Evolutionary conservation across 495 filamentous ascomycete species (phyloP), one percentile per base, ranked within the genome.

Genomic region (Hyaloscypha bicolor): DNA sequence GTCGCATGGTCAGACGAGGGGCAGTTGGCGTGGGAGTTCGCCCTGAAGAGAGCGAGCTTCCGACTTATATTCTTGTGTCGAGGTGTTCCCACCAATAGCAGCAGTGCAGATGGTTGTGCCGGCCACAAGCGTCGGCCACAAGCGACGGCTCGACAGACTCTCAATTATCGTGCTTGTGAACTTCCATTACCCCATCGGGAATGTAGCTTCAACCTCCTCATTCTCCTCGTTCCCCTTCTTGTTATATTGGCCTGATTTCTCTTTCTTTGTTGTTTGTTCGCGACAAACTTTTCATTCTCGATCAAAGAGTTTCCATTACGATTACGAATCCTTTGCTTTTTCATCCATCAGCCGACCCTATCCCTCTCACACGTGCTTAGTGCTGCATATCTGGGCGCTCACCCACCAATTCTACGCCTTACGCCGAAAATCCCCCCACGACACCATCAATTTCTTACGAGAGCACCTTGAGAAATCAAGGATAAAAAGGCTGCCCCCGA

Each of bases 281-380:
- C 31, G 2, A 11, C 35, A 39, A 21, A 25, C 51, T 39, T 31
- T 56, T 63, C 53, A 59, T 64, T 68, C 25, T 64, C 60, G 64
- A 68, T 68, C 66, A 63, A 37, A 9, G 25, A 4, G 25, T 68
- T 68, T 58, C 53, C 25, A 31, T 64, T 59, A 59, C 61, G 37
- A 51, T 63, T 68, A 63, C 66, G n/a, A 60, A 58, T 63, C 52
- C 60, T 53, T 65, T 52, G 21, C 31, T 61, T 65, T 65, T 62
- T 45, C 12, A 8, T 9, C 29, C 31, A 62, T 67, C 68, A 70
- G 37, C 55, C 67, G 64, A 63, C 68, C 68, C 63, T 48, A 51
- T 70, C 52, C 16, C 14, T 22, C 9, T 19, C 51, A 55, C 68
- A 70, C 68, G 68, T 70, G 68, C 68, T 63, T 64, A 66, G 56